phyloP scores from a whole-genome alignment of 805 yeast species.

The Tanozyma kutaoensis region DNA sequence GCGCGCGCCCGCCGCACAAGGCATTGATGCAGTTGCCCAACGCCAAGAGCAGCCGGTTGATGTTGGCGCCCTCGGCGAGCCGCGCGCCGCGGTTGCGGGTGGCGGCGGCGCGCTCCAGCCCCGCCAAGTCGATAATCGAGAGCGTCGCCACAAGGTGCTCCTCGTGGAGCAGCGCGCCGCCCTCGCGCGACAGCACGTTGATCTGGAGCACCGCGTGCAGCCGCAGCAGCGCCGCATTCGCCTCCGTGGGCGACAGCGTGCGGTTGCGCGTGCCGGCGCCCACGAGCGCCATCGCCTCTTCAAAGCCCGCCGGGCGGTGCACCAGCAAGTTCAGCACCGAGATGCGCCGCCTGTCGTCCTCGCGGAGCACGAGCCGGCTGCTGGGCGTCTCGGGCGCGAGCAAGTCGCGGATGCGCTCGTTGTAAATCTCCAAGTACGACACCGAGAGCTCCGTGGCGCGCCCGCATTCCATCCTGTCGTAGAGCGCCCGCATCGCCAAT shows the following conservation, averaged over 20 bases:
- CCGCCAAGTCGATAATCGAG: constrained; percentile 86
- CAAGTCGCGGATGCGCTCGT: constrained; percentile 77
- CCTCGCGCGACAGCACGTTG: constrained; percentile 45
- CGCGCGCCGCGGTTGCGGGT: constrained; percentile 76
- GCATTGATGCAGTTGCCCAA: constrained; percentile 93
- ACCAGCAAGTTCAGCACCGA: constrained; percentile 59
- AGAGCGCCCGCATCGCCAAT: constrained; percentile 49
- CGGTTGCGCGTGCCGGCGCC: constrained; percentile 60
- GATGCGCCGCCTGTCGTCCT: constrained; percentile 53
- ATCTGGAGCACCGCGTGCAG: constrained; percentile 91
- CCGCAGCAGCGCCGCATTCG: constrained; percentile 81
- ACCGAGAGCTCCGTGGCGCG: constrained; percentile 41
- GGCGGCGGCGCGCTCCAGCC: constrained; percentile 88
- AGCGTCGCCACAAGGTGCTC: constrained; percentile 67
- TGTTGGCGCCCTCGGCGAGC: constrained; percentile 85
- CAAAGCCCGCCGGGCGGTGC: constrained; percentile 47
- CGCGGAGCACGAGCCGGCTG: constrained; percentile 49
- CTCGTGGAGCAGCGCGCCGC: constrained; percentile 51
- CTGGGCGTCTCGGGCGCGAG: constrained; percentile 39
- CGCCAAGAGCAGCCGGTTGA: constrained; percentile 77
- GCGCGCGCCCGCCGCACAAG: constrained; percentile 61
- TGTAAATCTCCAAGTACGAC: constrained; percentile 79
- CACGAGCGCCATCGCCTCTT: constrained; percentile 71
- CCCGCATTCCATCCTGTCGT: constrained; percentile 41
- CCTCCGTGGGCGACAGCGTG: constrained; percentile 79